Evolutionary conservation across 2,329 filamentous ascomycete species (phyloP), one percentile per base, ranked within the genome.

Genomic region (Helminthosporium solani): DNA sequence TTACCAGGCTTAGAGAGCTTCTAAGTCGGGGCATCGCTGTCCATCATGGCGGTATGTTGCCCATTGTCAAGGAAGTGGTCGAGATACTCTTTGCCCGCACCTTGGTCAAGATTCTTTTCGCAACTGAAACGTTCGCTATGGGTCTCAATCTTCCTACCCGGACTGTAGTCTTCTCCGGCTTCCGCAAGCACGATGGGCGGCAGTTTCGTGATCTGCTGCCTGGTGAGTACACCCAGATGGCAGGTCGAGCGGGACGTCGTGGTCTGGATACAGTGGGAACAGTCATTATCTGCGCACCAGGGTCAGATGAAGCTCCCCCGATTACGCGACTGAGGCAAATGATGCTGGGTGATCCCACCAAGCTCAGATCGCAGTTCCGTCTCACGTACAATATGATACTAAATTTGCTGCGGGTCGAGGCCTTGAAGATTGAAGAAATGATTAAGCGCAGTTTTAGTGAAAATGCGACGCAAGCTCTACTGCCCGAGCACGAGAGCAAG

Each of bases 361-460:
- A 97, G 73, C 80, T 99, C 39, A 84, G 90, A 37, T 97, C 92
- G 6, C 94, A 99, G 65, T 99, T 99, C 77, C 84, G 94, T 50
- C 78, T 99, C 38, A 99, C 95, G 0, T 99, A 99, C 77, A 99
- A 97, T 73, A 99, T 99, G 94, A 99, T 99, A 50, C 76, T 99
- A 23, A 99, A 97, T 64, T 77, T 99, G 25, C 78, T 99, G 39
- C 86, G 94, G 28, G 94, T 99, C 2, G 94, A 99, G 70, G 94
- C 94, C 2, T 74, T 99, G 55, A 97, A 96, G 75, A 97, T 99
- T 58, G 94, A 99, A 69, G 94, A 99, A 72, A 99, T 99, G 94
- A 99, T 99, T 76, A 99, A 99, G 79, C 87, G 94, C 56, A 96
- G 91, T 69, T 99, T 99, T 77, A 96, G 92, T 42, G 94, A 99